Evolutionary conservation across 2,329 filamentous ascomycete species (phyloP).

Genomic region (Cytospora piceae): DNA sequence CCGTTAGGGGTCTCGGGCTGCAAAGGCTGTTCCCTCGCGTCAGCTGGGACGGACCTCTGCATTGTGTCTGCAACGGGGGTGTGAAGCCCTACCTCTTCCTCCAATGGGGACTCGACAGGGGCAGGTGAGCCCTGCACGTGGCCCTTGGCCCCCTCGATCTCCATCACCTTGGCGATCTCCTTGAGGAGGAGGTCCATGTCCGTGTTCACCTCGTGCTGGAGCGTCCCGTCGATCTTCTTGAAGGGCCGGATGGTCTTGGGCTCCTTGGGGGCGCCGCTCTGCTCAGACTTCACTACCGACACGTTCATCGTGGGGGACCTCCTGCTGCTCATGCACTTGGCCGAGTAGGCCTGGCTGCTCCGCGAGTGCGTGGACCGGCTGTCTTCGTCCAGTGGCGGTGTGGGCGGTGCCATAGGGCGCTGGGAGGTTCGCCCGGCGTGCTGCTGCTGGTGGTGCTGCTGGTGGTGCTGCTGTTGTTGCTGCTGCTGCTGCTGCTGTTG

Average conservation of each 20-base stretch:
- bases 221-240: constrained; percentile 24
- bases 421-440: constrained; percentile 29
- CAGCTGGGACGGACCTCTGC: too few species aligned
- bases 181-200: constrained; percentile 24
- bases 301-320: constrained; percentile 44
- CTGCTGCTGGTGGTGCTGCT: constrained; percentile 37
- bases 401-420: constrained; percentile 29
- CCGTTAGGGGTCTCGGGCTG: constrained; percentile 30
- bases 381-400: constrained; percentile 38
- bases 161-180: constrained; percentile 15
- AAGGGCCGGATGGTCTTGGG: constrained; percentile 26
- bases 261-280: constrained; percentile 21
- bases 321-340: constrained; percentile 41
- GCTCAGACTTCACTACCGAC: constrained; percentile 32
- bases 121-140: constrained; percentile 3
- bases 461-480: too few species aligned
- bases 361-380: constrained; percentile 37
- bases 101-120: constrained; percentile 1
- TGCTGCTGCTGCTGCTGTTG: constrained; percentile 29
- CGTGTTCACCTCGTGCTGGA: constrained; percentile 23
- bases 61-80: too few species aligned
- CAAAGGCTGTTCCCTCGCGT: background rate
- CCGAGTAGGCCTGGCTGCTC: constrained; percentile 32
- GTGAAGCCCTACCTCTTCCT: constrained; percentile 24
- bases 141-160: background rate